Evolutionary conservation across 768 basidiomycete genomes (phyloP), one percentile per base, ranked within the genome.

Genomic region (Cyclocybe aegerita): DNA sequence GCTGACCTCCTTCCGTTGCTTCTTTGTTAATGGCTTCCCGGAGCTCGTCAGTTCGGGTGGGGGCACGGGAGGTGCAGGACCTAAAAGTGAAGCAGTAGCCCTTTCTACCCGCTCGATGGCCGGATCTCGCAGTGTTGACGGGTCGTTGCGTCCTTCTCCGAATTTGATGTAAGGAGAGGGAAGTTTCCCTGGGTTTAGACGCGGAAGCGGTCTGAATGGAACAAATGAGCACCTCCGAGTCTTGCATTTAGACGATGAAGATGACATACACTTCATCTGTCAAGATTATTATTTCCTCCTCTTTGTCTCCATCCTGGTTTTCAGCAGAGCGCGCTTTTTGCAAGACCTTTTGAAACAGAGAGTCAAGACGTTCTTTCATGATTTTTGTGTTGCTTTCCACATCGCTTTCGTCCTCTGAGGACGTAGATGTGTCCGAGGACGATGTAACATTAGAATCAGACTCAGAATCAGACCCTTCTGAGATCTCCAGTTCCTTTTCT

Each of bases 11-110:
- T 85, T 90, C 66, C 74, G 78, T 65, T 90, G 75, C 56, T 77
- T 86, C 63, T 82, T 90, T 10, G 86, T 92, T 39, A 90, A 66
- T 7, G 80, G 77, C 63, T 82, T 83, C 39, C 88, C 87, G 34
- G 76, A 74, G 50, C 80, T 80, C 39, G 77, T 75, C 3, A 84
- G 65, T 53, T 82, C 79, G 9, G 81, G 78, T 11, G 85, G 83
- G 12, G 81, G 81, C 44, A 78, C 66, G 33, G 88, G 89, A 4
- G 84, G 80, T 30, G 80, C 76, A 39, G 86, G 89, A 5, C 67
- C 70, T 36, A 70, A 66, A 15, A 60, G 67, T 15, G 74, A 74
- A 9, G 80, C 75, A n/a, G 79, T 71, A 7, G 78, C 78, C 50
- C 71, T 70, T 65, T 79, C 76, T 9, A 75, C 76, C 2, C 65